These are phyloP conservation scores for Pedinophyceae sp. DNA, from an alignment of 139 green algal species.

Conservation along the genomic window DNA sequence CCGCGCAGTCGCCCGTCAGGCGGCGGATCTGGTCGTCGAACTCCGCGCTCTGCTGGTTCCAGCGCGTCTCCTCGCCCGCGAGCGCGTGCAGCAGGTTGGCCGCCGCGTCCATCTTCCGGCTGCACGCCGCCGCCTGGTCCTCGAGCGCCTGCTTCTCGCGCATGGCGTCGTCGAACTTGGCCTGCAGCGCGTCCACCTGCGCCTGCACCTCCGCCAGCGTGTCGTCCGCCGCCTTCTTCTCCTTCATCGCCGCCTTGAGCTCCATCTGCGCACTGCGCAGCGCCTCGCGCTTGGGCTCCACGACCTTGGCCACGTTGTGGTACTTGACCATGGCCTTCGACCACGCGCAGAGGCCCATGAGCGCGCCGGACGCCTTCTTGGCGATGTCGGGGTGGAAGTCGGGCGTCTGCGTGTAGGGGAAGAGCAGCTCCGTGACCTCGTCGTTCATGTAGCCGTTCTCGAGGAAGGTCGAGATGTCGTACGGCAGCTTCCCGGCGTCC, in stretches of 20 bases:
- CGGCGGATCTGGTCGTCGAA: slow-evolving; percentile 66
- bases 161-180: slow-evolving; percentile 81
- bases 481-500: slow-evolving; percentile 82
- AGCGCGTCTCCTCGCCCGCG: slow-evolving; percentile 79
- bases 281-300: slow-evolving; percentile 85
- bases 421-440: slow-evolving; percentile 65
- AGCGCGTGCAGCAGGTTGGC: slow-evolving; percentile 74
- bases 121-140: slow-evolving; percentile 65
- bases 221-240: slow-evolving; percentile 76
- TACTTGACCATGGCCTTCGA: slow-evolving; percentile 84
- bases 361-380: slow-evolving; percentile 66
- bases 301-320: slow-evolving; percentile 70
- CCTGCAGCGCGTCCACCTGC: slow-evolving; percentile 74
- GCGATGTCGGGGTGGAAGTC: slow-evolving; percentile 87
- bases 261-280: slow-evolving; percentile 66
- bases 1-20: slow-evolving; percentile 65
- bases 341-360: slow-evolving; percentile 88
- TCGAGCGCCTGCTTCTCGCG: slow-evolving; percentile 75
- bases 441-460: slow-evolving; percentile 65
- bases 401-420: slow-evolving; percentile 72
- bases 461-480: slow-evolving; percentile 64
- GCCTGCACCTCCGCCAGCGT: slow-evolving; percentile 75
- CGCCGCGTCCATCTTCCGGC: slow-evolving; percentile 79
- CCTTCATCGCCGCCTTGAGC: slow-evolving; percentile 64
- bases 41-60: slow-evolving; percentile 69